Conservation (phyloP, 371 early-diverging fungal genomes). For the Mucor plumbeus region DNA sequence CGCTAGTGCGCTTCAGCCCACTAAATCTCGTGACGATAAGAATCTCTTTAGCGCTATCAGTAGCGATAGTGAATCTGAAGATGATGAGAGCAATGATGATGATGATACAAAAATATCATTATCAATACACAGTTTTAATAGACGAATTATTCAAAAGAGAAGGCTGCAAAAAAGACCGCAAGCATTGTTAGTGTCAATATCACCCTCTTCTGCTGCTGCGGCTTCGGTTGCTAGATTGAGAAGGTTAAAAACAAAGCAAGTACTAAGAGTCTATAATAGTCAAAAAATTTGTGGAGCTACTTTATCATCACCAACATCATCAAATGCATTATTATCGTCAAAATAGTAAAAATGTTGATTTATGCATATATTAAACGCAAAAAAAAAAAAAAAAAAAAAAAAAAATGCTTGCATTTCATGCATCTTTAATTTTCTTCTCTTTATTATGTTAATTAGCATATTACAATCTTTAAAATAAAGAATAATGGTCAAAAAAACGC, state of each 20-base stretch:
- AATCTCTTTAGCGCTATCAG: slow-evolving; percentile 11
- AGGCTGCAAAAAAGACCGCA: slow-evolving; percentile 6
- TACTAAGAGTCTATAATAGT: not conserved
- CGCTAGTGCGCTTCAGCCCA: not conserved
- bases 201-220: slow-evolving; percentile 22
- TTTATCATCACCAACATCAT: not conserved
- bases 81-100: not conserved
- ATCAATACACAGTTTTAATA: not conserved
- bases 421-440: too few species aligned
- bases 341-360: not conserved
- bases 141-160: not conserved
- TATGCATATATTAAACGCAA: not conserved
- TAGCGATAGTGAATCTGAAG: slow-evolving; percentile 13
- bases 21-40: not conserved
- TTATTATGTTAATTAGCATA: too few species aligned
- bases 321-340: not conserved
- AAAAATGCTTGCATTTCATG: too few species aligned
- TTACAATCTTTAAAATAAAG: too few species aligned
- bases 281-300: too few species aligned
- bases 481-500: too few species aligned
- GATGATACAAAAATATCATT: slow-evolving; percentile 2
- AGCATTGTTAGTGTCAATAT: slow-evolving; percentile 23
- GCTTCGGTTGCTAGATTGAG: slow-evolving; percentile 23
- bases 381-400: too few species aligned
- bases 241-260: not conserved